Evolutionary conservation across 768 basidiomycete genomes (phyloP).

Genomic region (Leccinellum rugosiceps): DNA sequence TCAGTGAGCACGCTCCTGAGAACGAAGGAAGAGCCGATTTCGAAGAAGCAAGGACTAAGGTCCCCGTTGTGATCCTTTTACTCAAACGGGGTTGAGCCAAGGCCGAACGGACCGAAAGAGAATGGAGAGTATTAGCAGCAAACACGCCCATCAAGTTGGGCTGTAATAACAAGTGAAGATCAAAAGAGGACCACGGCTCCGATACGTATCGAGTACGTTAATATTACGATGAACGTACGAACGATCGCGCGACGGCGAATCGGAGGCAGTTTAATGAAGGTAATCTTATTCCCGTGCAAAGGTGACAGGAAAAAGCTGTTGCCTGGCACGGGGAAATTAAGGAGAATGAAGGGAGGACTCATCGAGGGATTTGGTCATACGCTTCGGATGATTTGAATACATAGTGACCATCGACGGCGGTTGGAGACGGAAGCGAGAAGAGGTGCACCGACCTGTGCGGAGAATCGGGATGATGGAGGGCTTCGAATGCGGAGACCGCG

Average conservation of each 20-base stretch:
- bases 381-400: constrained; percentile 20
- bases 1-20: constrained; percentile 12
- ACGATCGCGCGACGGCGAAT: constrained; percentile 18
- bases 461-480: constrained; percentile 16
- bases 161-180: constrained; percentile 25
- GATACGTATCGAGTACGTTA: constrained; percentile 28
- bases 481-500: constrained; percentile 20
- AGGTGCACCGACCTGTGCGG: constrained; percentile 16
- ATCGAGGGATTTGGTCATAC: constrained; percentile 4
- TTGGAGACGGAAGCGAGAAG: neutral
- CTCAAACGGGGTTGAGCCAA: neutral
- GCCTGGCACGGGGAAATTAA: constrained; percentile 3
- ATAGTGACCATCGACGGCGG: neutral
- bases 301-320: constrained; percentile 4
- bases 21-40: neutral
- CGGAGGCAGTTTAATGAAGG: constrained; percentile 18
- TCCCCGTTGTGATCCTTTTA: constrained; percentile 17
- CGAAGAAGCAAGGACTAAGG: constrained; percentile 6
- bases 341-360: constrained; percentile 1
- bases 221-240: constrained; percentile 14
- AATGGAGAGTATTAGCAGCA: neutral
- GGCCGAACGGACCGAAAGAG: constrained; percentile 7
- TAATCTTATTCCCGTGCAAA: constrained; percentile 23
- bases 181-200: constrained; percentile 22
- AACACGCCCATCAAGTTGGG: neutral